Evolutionary conservation across 768 basidiomycete species (phyloP).

Genomic region (Mycena sanguinolenta): DNA sequence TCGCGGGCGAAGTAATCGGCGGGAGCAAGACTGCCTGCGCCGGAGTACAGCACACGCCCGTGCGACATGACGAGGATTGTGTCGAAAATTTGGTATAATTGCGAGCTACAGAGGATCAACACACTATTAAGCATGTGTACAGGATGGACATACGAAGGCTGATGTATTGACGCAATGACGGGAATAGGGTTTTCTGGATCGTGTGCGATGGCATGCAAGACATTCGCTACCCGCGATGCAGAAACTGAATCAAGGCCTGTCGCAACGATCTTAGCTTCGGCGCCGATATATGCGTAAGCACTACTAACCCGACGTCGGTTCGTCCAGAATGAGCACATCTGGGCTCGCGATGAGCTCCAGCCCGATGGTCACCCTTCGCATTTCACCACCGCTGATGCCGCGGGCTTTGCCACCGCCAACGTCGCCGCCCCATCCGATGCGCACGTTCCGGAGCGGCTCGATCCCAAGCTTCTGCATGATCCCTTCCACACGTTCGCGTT

Average conservation of each 20-base stretch:
- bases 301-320: slow-evolving; percentile 75
- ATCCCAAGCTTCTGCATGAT: slow-evolving; percentile 87
- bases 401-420: slow-evolving; percentile 76
- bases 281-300: slow-evolving; percentile 1
- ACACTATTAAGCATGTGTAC: not conserved
- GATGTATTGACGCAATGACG: slow-evolving; percentile 90
- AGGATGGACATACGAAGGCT: slow-evolving; percentile 71
- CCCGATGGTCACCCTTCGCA: slow-evolving; percentile 91
- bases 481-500: slow-evolving; percentile 73
- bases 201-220: slow-evolving; percentile 82
- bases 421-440: slow-evolving; percentile 72
- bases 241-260: slow-evolving; percentile 89
- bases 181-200: slow-evolving; percentile 78
- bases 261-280: not conserved
- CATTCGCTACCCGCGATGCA: slow-evolving; percentile 82
- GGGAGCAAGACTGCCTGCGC: slow-evolving; percentile 80
- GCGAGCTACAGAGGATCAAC: slow-evolving; percentile 63
- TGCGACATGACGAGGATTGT: slow-evolving; percentile 82
- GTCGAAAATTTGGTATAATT: slow-evolving; percentile 89
- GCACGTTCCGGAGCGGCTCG: slow-evolving; percentile 71
- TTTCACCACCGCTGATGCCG: slow-evolving; percentile 94
- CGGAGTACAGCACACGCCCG: slow-evolving; percentile 84
- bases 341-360: slow-evolving; percentile 89
- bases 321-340: slow-evolving; percentile 88
- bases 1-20: slow-evolving; percentile 72